Percentiles rank a stretch among this genome's conserved stretches.
Conservation (phyloP, 2,329 filamentous ascomycete genomes). For the Fusarium stilboides region DNA sequence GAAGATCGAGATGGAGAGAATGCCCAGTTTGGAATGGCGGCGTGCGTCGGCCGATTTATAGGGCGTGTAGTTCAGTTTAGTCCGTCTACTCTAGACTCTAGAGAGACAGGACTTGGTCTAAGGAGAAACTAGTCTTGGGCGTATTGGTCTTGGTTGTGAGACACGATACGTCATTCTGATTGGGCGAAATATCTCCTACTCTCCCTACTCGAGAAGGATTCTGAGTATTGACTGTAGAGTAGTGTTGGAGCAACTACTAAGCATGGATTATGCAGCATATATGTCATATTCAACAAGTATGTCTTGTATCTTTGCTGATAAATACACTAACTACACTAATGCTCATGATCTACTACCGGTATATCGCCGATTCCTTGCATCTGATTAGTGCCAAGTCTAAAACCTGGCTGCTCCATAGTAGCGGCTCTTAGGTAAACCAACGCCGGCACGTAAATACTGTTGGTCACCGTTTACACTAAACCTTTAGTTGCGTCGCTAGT, state of each 20-base stretch:
- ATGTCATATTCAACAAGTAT: neutral
- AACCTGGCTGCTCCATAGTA: conserved; percentile 2
- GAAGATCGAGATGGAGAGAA: conserved; percentile 28
- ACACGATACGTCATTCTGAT: conserved; percentile 5
- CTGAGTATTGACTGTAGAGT: neutral
- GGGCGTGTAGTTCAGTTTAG: conserved; percentile 6
- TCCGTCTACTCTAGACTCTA: no score
- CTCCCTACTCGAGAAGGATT: conserved; percentile 1
- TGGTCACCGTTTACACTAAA: conserved; percentile 17
- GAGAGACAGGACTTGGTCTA: neutral
- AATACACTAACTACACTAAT: neutral
- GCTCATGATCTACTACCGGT: neutral
- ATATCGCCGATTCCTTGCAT: conserved; percentile 11
- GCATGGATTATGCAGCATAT: neutral
- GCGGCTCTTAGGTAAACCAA: conserved; percentile 3
- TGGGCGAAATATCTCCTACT: conserved; percentile 16
- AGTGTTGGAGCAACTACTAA: neutral
- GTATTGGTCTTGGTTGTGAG: conserved; percentile 17
- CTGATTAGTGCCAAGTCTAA: neutral
- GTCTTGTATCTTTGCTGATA: neutral
- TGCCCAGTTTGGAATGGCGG: conserved; percentile 32
- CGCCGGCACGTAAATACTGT: neutral
- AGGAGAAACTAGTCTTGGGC: neutral
- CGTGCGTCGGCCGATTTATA: conserved; percentile 31
- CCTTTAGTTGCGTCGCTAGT: conserved; percentile 16